phyloP scores from a whole-genome alignment of 108 stramenopile genomes.

The Aurantiochytrium sp. region DNA sequence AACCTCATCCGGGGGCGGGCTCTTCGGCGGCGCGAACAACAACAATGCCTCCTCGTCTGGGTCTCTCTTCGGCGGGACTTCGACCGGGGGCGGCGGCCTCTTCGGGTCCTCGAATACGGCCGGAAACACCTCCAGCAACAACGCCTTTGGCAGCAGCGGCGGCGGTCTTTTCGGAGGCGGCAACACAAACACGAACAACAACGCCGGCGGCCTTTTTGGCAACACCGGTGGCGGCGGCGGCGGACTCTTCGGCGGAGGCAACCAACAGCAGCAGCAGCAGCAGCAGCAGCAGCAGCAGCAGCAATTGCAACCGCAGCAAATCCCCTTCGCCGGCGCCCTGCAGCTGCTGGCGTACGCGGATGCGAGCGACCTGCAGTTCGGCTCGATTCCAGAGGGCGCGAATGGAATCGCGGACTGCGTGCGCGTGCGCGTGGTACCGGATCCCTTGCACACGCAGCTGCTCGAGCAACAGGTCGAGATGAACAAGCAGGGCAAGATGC shows the following conservation, averaged over 20 bases:
- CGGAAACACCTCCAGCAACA: neutral
- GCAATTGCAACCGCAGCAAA: neutral
- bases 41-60: neutral
- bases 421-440: neutral
- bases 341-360: slow-evolving; percentile 16
- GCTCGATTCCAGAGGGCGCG: neutral
- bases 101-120: neutral
- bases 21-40: neutral
- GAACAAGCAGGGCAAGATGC: neutral
- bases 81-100: neutral
- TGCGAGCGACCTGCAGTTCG: slow-evolving; percentile 1
- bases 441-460: neutral
- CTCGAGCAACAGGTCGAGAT: slow-evolving; percentile 17
- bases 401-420: neutral
- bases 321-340: neutral
- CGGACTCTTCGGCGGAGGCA: neutral
- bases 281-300: neutral
- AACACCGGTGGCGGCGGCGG: neutral
- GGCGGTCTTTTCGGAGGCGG: neutral
- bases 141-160: neutral
- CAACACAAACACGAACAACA: neutral
- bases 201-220: neutral
- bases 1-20: neutral
- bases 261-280: neutral
- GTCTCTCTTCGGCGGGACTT: neutral